phyloP scores from a whole-genome alignment of 176 grass and related monocot genomes.

The Juncus inflexus region DNA sequence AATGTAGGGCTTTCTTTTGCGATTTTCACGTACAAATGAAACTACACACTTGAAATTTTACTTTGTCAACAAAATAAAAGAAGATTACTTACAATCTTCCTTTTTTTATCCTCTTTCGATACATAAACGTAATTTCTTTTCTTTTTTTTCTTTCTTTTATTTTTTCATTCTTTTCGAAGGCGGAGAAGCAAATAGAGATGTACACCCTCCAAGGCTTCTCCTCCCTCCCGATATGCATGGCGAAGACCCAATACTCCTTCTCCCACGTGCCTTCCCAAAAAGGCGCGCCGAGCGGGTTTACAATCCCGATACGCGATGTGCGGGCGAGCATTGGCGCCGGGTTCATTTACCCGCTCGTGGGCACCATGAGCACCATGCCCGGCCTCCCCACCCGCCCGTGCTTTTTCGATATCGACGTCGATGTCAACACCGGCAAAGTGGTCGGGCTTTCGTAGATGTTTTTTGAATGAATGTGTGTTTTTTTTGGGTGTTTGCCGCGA shows the following conservation, averaged over 20 bases:
- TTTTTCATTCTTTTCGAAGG: slow-evolving; percentile 30
- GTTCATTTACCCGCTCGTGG: slow-evolving; percentile 89
- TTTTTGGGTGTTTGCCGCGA: neutral
- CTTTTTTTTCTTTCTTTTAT: slow-evolving; percentile 14
- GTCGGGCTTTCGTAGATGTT: slow-evolving; percentile 56
- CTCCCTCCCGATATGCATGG: slow-evolving; percentile 93
- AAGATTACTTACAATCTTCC: too few relatives aligned
- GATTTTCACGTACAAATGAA: too few relatives aligned
- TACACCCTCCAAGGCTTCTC: slow-evolving; percentile 93
- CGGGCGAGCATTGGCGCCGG: slow-evolving; percentile 88
- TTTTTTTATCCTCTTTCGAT: too few relatives aligned
- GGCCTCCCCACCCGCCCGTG: slow-evolving; percentile 92
- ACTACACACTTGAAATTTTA: too few relatives aligned
- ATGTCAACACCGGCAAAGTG: slow-evolving; percentile 63
- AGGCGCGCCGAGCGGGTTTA: slow-evolving; percentile 53
- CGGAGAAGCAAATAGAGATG: slow-evolving; percentile 93
- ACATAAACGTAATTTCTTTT: neutral
- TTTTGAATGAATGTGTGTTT: neutral
- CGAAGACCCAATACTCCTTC: slow-evolving; percentile 96
- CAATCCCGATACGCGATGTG: slow-evolving; percentile 83
- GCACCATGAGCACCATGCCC: slow-evolving; percentile 96
- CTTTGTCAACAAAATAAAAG: too few relatives aligned
- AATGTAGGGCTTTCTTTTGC: neutral
- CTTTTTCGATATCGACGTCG: slow-evolving; percentile 87
- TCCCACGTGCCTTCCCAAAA: slow-evolving; percentile 77